phyloP scores from a whole-genome alignment of 352 stramenopile species.

The Thraustotheca clavata region DNA sequence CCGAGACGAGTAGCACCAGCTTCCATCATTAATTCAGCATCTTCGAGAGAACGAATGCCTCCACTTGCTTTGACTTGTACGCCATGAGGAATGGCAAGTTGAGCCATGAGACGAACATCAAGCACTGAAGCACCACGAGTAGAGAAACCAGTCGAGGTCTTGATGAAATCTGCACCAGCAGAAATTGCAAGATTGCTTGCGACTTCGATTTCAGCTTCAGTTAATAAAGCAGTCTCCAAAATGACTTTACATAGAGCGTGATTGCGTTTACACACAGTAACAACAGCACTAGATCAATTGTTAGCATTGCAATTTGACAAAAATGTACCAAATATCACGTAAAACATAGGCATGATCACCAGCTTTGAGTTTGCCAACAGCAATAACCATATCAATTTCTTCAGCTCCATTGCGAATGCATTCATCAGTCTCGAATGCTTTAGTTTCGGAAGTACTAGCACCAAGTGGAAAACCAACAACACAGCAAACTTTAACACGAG shows the following conservation, averaged over 20 bases:
- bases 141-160: slow-evolving; percentile 81
- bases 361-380: slow-evolving; percentile 50
- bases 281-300: slow-evolving; percentile 27
- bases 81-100: slow-evolving; percentile 40
- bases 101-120: slow-evolving; percentile 65
- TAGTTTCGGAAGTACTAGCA: slow-evolving; percentile 42
- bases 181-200: slow-evolving; percentile 58
- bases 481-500: slow-evolving; percentile 71
- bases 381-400: slow-evolving; percentile 86
- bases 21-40: slow-evolving; percentile 62
- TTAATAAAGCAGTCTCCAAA: slow-evolving; percentile 73
- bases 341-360: slow-evolving; percentile 66
- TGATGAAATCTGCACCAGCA: slow-evolving; percentile 77
- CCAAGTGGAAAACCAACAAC: slow-evolving; percentile 76
- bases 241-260: slow-evolving; percentile 70
- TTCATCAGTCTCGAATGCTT: slow-evolving; percentile 61
- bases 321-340: slow-evolving; percentile 51
- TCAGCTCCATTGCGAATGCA: slow-evolving; percentile 61
- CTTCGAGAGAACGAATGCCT: slow-evolving; percentile 54
- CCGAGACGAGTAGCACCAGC: slow-evolving; percentile 61
- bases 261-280: slow-evolving; percentile 54
- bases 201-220: slow-evolving; percentile 52
- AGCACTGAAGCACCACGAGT: slow-evolving; percentile 72
- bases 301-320: not conserved
- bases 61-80: slow-evolving; percentile 80